A percentile compares a stretch with the other conserved stretches of the same genome.
phyloP scores from a whole-genome alignment of 371 early-diverging fungal genomes.

The Mucor racemosus region DNA sequence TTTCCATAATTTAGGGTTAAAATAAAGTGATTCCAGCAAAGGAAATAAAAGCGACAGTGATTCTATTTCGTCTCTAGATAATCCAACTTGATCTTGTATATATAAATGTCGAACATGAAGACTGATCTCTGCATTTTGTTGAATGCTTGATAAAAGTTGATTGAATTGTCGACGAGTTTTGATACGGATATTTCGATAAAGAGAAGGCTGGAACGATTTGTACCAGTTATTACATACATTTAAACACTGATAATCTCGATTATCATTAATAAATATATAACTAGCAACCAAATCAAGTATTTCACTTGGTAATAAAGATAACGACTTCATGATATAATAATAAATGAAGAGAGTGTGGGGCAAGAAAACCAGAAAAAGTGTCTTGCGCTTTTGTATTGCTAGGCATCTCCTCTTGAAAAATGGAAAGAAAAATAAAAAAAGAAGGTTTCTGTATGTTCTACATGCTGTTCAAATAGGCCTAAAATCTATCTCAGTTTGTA shows the following conservation, averaged over 20 bases:
- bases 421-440: background rate
- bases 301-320: constrained; percentile 10
- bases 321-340: background rate
- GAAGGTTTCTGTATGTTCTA: background rate
- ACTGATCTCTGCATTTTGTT: background rate
- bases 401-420: background rate
- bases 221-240: constrained; percentile 7
- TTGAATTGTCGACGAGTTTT: constrained; percentile 2
- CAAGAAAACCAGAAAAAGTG: background rate
- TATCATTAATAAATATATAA: background rate
- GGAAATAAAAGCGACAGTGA: constrained; percentile 1
- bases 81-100: constrained; percentile 11
- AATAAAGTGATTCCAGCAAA: constrained; percentile 6
- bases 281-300: constrained; percentile 5
- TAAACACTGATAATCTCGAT: background rate
- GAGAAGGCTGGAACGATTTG: background rate
- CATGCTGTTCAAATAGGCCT: too few relatives aligned
- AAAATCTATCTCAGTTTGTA: too few relatives aligned
- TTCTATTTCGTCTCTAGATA: constrained; percentile 15
- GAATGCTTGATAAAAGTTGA: constrained; percentile 1
- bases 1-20: constrained; percentile 18
- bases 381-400: background rate
- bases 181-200: constrained; percentile 6
- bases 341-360: background rate
- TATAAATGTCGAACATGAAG: constrained; percentile 10